phyloP scores from a whole-genome alignment of 2,329 filamentous ascomycete species.

The Xylariaceae sp. region DNA sequence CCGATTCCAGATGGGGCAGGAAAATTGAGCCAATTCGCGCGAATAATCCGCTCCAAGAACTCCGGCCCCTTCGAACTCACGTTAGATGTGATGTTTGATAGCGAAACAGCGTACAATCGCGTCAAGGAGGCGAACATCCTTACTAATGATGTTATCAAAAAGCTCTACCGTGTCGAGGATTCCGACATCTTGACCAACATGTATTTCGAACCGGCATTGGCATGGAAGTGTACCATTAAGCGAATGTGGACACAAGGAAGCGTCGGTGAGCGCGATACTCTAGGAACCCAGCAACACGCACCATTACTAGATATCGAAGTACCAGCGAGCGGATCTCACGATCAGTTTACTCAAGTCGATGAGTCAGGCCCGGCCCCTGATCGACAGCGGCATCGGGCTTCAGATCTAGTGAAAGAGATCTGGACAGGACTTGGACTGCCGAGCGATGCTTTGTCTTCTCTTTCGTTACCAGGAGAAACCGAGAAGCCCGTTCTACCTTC shows the following conservation, averaged over 20 bases:
- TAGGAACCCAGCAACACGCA: slow-evolving; percentile 37
- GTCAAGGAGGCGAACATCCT: slow-evolving; percentile 30
- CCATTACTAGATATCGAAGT: slow-evolving; percentile 29
- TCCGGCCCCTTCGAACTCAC: slow-evolving; percentile 40
- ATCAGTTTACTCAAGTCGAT: no score
- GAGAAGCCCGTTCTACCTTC: slow-evolving; percentile 35
- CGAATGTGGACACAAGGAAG: slow-evolving; percentile 33
- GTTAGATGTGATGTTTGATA: slow-evolving; percentile 38
- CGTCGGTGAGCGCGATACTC: slow-evolving; percentile 35
- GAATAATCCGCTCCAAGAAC: slow-evolving; percentile 37
- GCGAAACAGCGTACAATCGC: slow-evolving; percentile 22
- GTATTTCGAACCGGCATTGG: slow-evolving; percentile 36
- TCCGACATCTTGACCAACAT: slow-evolving; percentile 28
- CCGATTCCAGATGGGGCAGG: neutral
- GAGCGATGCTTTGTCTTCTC: slow-evolving; percentile 9
- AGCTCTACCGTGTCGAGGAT: slow-evolving; percentile 24
- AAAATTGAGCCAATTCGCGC: slow-evolving; percentile 24
- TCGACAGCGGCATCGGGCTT: no score
- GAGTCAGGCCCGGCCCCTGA: no score
- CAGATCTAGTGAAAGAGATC: slow-evolving; percentile 16
- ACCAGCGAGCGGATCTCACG: no score
- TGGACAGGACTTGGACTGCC: slow-evolving; percentile 18
- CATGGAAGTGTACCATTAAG: slow-evolving; percentile 35
- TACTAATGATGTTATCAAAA: slow-evolving; percentile 21
- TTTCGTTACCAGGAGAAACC: slow-evolving; percentile 9